phyloP scores from a whole-genome alignment of 2,329 filamentous ascomycete species.

The Botrytis tulipae region DNA sequence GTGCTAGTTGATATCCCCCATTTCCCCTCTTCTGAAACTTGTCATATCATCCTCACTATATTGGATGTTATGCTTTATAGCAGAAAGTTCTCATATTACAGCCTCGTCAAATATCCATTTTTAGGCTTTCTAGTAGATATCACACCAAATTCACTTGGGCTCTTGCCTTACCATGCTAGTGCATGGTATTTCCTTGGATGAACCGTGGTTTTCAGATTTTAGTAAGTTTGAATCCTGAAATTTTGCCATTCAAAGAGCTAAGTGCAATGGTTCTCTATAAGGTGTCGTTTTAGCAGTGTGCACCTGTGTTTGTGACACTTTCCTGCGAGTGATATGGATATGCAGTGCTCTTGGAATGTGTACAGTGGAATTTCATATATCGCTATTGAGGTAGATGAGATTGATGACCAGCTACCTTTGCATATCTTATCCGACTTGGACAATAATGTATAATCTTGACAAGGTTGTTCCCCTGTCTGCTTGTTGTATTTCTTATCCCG shows the following conservation, averaged over 20 bases:
- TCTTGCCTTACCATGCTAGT: background rate
- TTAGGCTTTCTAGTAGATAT: background rate
- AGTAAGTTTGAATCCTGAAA: background rate
- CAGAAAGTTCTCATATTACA: background rate
- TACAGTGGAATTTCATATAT: background rate
- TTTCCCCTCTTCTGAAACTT: background rate
- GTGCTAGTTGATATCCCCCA: background rate
- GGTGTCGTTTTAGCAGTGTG: background rate
- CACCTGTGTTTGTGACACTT: background rate
- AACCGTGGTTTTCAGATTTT: background rate
- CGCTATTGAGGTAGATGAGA: rapidly evolving
- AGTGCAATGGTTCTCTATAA: background rate
- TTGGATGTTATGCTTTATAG: background rate
- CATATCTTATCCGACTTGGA: too few species aligned
- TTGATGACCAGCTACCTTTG: background rate
- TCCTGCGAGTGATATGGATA: background rate
- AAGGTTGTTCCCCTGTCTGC: too few species aligned
- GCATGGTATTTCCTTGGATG: background rate
- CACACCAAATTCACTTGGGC: background rate
- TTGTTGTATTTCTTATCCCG: background rate
- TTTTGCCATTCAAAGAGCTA: background rate
- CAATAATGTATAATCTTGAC: background rate
- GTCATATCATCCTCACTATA: background rate
- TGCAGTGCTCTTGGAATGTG: too few species aligned
- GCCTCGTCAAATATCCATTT: background rate